Evolutionary conservation across 768 basidiomycete species (phyloP), one percentile per base, ranked within the genome.

Genomic region (Crepidotus variabilis): DNA sequence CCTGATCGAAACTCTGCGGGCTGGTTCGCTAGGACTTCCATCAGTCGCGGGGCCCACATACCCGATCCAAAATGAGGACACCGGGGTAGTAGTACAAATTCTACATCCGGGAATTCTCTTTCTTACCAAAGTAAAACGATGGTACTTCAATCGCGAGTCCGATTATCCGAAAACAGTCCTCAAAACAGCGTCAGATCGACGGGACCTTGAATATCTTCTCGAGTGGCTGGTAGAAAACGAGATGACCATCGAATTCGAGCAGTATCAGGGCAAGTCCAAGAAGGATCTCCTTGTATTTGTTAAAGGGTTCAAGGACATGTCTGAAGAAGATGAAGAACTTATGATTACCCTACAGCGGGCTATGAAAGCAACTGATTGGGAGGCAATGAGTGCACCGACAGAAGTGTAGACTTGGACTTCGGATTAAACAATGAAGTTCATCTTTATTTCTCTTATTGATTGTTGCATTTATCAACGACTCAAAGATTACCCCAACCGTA

Each of bases 111-210:
- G 54, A 7, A 56, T 68, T 22, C 62, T 70, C 49, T 51, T 66
- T 22, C 59, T 70, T n/a, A 69, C 67, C 21, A 70, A 70, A 54
- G 58, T 69, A 55, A 67, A 67, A 52, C 57, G 69, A n/a, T 70
- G 67, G 69, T 62, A 59, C 52, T n/a, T 18, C 1, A 65, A 24
- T 43, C 54, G 48, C 21, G 60, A 64, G 8, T 69, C 69, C 22
- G 61, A 60, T n/a, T 59, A 62, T 24, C 69, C 66, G 14, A 61
- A 63, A 56, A 66, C 67, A n/a, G 24, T 61, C n/a, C 6, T 33
- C 13, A 69, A 67, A 35, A 61, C n/a, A 16, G 18, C 24, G 2
- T 59, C 62, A 2, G 68, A 69, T 43, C 56, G 55, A 47, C 21
- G 39, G 1, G 69, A 68, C 52, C 57, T 68, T 22, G 60, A 61